These are phyloP conservation scores for Lactarius evosmus DNA, from an alignment of 768 basidiomycete genomes.

Conservation along the genomic window DNA sequence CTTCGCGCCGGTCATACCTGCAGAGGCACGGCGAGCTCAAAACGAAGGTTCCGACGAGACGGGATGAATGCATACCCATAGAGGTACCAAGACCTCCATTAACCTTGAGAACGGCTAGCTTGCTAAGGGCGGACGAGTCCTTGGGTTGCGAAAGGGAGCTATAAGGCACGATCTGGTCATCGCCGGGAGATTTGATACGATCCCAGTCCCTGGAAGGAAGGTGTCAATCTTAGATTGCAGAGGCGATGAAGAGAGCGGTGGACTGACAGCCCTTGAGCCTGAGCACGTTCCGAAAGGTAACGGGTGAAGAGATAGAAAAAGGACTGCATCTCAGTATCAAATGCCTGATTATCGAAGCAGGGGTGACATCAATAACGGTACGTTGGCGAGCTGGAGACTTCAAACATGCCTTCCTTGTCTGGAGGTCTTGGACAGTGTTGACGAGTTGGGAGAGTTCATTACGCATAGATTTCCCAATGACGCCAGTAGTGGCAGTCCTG, in stretches of 20 bases:
- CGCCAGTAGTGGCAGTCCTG: constrained; percentile 84
- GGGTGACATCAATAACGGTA: constrained; percentile 10
- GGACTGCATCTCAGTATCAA: constrained; percentile 93
- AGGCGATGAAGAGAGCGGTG: not conserved
- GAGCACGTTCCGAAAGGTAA: constrained; percentile 85
- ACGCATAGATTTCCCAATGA: constrained; percentile 88
- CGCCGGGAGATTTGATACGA: constrained; percentile 57
- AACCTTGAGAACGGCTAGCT: constrained; percentile 74
- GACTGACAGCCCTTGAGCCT: constrained; percentile 75
- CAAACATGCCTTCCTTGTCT: constrained; percentile 70
- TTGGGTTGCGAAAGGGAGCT: constrained; percentile 44
- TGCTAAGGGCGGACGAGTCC: constrained; percentile 54
- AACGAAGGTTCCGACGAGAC: not conserved
- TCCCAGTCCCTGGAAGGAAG: constrained; percentile 35
- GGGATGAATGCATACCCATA: constrained; percentile 41
- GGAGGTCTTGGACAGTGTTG: constrained; percentile 71
- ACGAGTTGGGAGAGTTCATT: constrained; percentile 97
- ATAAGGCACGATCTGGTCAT: constrained; percentile 63
- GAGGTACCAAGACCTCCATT: constrained; percentile 74
- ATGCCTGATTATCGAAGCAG: constrained; percentile 49
- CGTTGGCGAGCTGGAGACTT: constrained; percentile 13
- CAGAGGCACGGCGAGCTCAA: constrained; percentile 7
- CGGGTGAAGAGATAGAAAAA: constrained; percentile 97
- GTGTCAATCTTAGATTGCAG: not conserved
- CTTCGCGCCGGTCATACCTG: constrained; percentile 62